Conservation (phyloP, 2,329 filamentous ascomycete genomes). For the Sarocladiaceae sp. region DNA sequence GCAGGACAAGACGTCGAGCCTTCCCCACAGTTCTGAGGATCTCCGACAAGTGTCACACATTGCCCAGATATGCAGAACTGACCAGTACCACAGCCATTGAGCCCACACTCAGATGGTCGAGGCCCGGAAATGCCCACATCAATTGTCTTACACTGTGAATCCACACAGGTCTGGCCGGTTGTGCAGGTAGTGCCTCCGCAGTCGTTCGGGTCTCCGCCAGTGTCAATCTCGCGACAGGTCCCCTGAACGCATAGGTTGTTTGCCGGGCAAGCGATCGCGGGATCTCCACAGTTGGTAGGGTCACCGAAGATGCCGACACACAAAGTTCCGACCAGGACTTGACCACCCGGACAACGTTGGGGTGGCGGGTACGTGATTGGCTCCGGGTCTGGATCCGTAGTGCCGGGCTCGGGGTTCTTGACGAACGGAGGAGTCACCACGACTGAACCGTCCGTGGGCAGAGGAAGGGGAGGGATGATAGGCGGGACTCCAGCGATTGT, state of each 20-base stretch:
- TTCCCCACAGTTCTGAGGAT: background rate
- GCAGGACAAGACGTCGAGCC: background rate
- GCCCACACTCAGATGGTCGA: background rate
- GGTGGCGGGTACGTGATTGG: conserved; percentile 1
- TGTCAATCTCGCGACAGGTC: background rate
- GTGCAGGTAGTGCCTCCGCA: background rate
- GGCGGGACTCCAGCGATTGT: background rate
- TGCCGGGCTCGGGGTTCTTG: conserved; percentile 2
- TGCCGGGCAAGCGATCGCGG: background rate
- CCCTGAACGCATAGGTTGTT: conserved; percentile 4
- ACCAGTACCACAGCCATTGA: background rate
- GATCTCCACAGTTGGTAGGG: background rate
- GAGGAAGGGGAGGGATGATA: background rate
- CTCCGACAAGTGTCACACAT: background rate
- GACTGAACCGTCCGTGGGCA: background rate
- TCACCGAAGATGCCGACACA: conserved; percentile 4
- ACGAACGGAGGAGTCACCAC: background rate
- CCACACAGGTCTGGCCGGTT: conserved; percentile 1
- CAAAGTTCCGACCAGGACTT: conserved; percentile 5
- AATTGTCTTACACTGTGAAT: background rate
- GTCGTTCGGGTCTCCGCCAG: background rate
- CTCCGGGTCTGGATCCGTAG: background rate
- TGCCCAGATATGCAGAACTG: conserved; percentile 9
- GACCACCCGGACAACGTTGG: conserved; percentile 3
- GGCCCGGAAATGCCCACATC: background rate